Conservation (phyloP, 2,329 filamentous ascomycete species). For the Zymoseptoria brevis region DNA sequence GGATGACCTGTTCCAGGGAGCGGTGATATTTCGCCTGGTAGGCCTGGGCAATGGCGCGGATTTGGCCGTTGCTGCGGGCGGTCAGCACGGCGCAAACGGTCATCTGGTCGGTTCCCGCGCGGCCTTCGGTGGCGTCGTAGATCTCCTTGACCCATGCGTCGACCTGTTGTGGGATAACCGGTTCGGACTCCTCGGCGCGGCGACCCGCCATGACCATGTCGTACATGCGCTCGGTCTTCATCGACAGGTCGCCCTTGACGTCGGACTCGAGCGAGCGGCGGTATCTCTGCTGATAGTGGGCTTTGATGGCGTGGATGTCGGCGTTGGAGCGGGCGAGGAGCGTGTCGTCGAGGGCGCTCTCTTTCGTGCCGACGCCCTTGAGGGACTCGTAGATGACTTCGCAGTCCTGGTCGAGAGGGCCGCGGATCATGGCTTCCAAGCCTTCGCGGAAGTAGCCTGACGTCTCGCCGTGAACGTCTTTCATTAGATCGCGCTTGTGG, state of each 20-base stretch:
- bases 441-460: slow-evolving; percentile 63
- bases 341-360: slow-evolving; percentile 76
- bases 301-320: slow-evolving; percentile 79
- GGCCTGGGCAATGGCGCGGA: slow-evolving; percentile 68
- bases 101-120: slow-evolving; percentile 58
- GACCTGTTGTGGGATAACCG: slow-evolving; percentile 63
- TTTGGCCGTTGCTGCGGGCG: slow-evolving; percentile 68
- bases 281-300: slow-evolving; percentile 62
- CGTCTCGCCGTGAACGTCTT: slow-evolving; percentile 72
- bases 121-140: slow-evolving; percentile 67
- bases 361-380: slow-evolving; percentile 76
- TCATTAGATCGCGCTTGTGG: slow-evolving; percentile 60
- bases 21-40: slow-evolving; percentile 68
- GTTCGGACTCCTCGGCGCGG: slow-evolving; percentile 68
- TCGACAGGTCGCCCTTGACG: slow-evolving; percentile 69
- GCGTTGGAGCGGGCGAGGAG: slow-evolving; percentile 77
- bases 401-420: slow-evolving; percentile 71
- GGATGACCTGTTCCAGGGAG: slow-evolving; percentile 64
- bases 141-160: slow-evolving; percentile 69
- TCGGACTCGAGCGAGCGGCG: slow-evolving; percentile 59
- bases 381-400: slow-evolving; percentile 63
- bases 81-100: slow-evolving; percentile 72
- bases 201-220: slow-evolving; percentile 68
- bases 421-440: slow-evolving; percentile 65
- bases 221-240: slow-evolving; percentile 82